A percentile compares a stretch with the other conserved stretches of the same genome.
Evolutionary conservation across 192 early-diverging fungal species (phyloP).

Genomic region (Rhizophlyctis rosea): DNA sequence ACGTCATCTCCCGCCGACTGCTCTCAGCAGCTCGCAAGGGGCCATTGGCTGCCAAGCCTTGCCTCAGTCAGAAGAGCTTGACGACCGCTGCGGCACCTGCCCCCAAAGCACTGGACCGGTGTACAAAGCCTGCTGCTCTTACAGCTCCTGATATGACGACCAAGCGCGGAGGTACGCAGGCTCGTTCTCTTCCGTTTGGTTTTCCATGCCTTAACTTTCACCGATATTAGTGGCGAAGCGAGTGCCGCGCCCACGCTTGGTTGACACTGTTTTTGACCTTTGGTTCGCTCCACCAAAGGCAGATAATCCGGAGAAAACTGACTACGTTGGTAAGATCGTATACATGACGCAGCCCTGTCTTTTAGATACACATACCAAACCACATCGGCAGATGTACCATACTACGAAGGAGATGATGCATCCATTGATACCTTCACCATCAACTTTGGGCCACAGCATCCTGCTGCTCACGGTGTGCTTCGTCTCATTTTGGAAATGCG

Average conservation of each 20-base stretch:
- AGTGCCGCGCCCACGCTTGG: too few relatives aligned
- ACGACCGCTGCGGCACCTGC: not conserved
- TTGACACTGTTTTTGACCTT: not conserved
- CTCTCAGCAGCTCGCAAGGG: not conserved
- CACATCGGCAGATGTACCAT: slow-evolving; percentile 37
- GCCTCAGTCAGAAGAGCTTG: not conserved
- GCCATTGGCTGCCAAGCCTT: not conserved
- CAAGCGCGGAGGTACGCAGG: not conserved
- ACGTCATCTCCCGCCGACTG: not conserved
- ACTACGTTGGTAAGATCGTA: slow-evolving; percentile 12
- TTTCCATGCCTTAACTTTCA: not conserved
- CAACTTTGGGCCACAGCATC: slow-evolving; percentile 99
- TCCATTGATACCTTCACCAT: slow-evolving; percentile 82
- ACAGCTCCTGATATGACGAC: not conserved
- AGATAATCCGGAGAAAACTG: slow-evolving; percentile 36
- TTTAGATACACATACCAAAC: not conserved
- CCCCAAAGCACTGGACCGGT: not conserved
- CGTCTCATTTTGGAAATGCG: slow-evolving; percentile 91
- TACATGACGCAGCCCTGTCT: not conserved
- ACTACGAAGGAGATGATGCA: slow-evolving; percentile 43
- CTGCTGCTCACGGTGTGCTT: slow-evolving; percentile 95
- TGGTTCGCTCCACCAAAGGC: slow-evolving; percentile 60
- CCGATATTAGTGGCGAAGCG: too few relatives aligned
- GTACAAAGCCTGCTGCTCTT: not conserved
- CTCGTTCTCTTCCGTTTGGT: not conserved